phyloP scores from a whole-genome alignment of 2,329 filamentous ascomycete species.

The Chaetomiaceae sp. region DNA sequence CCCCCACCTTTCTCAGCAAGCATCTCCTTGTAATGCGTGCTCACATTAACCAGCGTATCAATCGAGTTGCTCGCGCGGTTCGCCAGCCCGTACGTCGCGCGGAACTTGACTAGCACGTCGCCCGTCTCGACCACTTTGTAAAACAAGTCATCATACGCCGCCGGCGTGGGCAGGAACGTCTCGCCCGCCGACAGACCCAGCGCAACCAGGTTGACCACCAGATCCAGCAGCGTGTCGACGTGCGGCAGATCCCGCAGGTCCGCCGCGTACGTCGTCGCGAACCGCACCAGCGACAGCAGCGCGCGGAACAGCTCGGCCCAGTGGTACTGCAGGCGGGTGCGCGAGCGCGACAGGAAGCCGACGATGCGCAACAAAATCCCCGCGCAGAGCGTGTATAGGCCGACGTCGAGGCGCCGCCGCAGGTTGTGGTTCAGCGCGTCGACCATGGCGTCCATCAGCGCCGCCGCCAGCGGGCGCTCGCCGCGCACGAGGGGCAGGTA shows the following conservation, averaged over 20 bases:
- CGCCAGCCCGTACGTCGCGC: constrained; percentile 62
- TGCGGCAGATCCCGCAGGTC: constrained; percentile 66
- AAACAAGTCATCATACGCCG: constrained; percentile 92
- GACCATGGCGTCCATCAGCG: constrained; percentile 78
- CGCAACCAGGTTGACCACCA: constrained; percentile 75
- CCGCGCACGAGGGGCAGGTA: constrained; percentile 69
- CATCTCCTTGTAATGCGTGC: constrained; percentile 78
- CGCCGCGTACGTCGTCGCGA: constrained; percentile 77
- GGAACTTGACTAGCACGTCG: constrained; percentile 74
- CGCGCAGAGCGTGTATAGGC: constrained; percentile 75
- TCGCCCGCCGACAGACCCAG: constrained; percentile 82
- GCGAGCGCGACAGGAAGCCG: constrained; percentile 74
- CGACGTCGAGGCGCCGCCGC: constrained; percentile 73
- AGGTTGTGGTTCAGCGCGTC: constrained; percentile 95
- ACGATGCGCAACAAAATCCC: constrained; percentile 78
- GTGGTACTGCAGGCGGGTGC: constrained; percentile 79
- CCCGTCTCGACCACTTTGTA: constrained; percentile 96
- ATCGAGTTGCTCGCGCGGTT: constrained; percentile 63
- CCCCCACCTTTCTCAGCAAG: constrained; percentile 56
- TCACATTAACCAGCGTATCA: constrained; percentile 75
- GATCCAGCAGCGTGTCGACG: constrained; percentile 67
- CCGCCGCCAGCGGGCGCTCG: constrained; percentile 67
- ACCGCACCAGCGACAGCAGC: constrained; percentile 79
- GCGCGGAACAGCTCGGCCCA: constrained; percentile 95
- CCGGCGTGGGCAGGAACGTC: constrained; percentile 79